Evolutionary conservation across 2,329 filamentous ascomycete genomes (phyloP).

Genomic region (Colletotrichum paranaense): DNA sequence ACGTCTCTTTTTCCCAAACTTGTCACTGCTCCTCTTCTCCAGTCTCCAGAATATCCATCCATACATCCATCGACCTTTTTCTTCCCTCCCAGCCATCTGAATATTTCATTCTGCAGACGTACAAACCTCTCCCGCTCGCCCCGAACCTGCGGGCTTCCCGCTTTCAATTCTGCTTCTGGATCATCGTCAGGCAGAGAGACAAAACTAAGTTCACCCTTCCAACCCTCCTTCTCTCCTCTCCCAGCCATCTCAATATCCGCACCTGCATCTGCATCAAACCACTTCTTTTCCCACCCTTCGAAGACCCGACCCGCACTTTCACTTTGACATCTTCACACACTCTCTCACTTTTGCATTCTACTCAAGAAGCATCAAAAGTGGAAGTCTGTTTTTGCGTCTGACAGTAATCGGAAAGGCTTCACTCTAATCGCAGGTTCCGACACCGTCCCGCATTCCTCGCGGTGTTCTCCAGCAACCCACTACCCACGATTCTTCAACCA

Average conservation of each 20-base stretch:
- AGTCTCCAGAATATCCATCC: slow-evolving; percentile 12
- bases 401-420: slow-evolving; percentile 15
- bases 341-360: slow-evolving; percentile 9
- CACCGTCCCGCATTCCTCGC: slow-evolving; percentile 37
- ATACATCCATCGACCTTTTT: slow-evolving; percentile 24
- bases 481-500: background rate
- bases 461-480: slow-evolving; percentile 27
- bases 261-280: slow-evolving; percentile 21
- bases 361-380: slow-evolving; percentile 21
- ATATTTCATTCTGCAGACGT: slow-evolving; percentile 36
- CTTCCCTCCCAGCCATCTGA: slow-evolving; percentile 37
- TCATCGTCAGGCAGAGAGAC: slow-evolving; percentile 35
- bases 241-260: slow-evolving; percentile 36
- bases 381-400: slow-evolving; percentile 33
- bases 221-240: slow-evolving; percentile 10
- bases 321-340: slow-evolving; percentile 8
- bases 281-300: slow-evolving; percentile 23
- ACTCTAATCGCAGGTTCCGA: slow-evolving; percentile 22
- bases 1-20: background rate
- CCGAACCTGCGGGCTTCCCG: slow-evolving; percentile 23
- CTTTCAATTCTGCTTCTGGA: slow-evolving; percentile 25
- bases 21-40: background rate
- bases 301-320: slow-evolving; percentile 22
- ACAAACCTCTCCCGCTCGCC: slow-evolving; percentile 18
- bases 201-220: slow-evolving; percentile 35